These are phyloP conservation scores for Megacollybia platyphylla DNA, from an alignment of 1,284 basidiomycete genomes.

Conservation along the genomic window DNA sequence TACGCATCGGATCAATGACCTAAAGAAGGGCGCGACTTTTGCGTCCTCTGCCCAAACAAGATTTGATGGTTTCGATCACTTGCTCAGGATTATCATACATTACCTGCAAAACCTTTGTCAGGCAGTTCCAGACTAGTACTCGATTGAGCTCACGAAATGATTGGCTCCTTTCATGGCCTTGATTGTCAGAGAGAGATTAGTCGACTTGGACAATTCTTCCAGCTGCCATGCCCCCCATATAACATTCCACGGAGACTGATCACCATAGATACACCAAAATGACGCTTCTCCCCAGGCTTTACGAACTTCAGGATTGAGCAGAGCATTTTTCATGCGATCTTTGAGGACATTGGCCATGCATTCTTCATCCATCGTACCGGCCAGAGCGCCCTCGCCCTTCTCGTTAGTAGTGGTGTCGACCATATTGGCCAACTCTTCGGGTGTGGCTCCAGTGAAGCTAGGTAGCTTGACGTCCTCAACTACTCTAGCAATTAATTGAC, in stretches of 20 bases:
- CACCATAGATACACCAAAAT: conserved; percentile 8
- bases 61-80: too few species aligned
- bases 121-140: too few species aligned
- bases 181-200: too few species aligned
- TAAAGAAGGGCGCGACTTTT: too few species aligned
- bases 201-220: conserved; percentile 5
- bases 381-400: conserved; percentile 1
- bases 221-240: conserved; percentile 8
- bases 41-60: too few species aligned
- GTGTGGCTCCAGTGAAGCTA: conserved; percentile 4
- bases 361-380: neutral
- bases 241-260: conserved; percentile 7
- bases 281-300: conserved; percentile 6
- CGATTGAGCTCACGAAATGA: too few species aligned
- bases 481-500: conserved; percentile 2
- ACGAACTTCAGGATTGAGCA: conserved; percentile 3
- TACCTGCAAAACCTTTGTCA: too few species aligned
- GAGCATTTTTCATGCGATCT: neutral
- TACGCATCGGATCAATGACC: too few species aligned
- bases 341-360: neutral
- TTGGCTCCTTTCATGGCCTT: too few species aligned
- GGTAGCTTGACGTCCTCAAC: neutral
- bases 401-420: conserved; percentile 5
- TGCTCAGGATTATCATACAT: too few species aligned
- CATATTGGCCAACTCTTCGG: conserved; percentile 1